Base-by-base conservation (phyloP, 2,329 filamentous ascomycete genomes). In the Sclerotinia spermophila region DNA sequence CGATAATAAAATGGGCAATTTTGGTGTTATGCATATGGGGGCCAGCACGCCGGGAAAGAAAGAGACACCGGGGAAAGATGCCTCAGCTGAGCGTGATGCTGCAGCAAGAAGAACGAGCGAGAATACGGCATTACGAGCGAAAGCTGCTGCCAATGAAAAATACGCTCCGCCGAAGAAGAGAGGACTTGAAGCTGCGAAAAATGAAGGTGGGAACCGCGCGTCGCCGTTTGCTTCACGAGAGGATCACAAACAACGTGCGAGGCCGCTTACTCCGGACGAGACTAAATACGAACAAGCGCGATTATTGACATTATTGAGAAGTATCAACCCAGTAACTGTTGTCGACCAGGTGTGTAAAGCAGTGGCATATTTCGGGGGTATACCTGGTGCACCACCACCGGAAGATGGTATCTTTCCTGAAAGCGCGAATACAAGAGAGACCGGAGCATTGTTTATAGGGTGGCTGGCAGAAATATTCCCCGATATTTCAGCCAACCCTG, bases 391-490 rank as follows among this genome's bases (percentile, higher is more conserved):
- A 6, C 84, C 85, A 11, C 83, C 85, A n/a, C 82, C 83, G 0
- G 78, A 82, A 40, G 82, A 85, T 73, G 83, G 81, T 24, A 80
- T 79, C 2, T 90, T 89, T 67, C 87, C 88, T 2, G 81, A 82
- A 38, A 90, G 88, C 74, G 84, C 82, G 15, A 82, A 84, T 61
- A 82, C 82, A 19, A 89, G 89, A 76, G 87, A 88, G 4, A 80
- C 84, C 1, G 88, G 88, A 1, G 83, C 84, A 30, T 79, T 87
- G 17, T 87, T 90, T 71, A 82, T 90, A 42, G 85, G 86, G 30
- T 90, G 88, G 87, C 79, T 90, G 59, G 82, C 86, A 19, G 88
- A 90, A 75, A 88, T 90, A 68, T 90, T 90, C 72, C 87, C 87
- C 24, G 74, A 78, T 69, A 61, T 79, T 21, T 71, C 75, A 53